phyloP scores from a whole-genome alignment of 768 basidiomycete species.

The Hemileccinum rubropunctum region DNA sequence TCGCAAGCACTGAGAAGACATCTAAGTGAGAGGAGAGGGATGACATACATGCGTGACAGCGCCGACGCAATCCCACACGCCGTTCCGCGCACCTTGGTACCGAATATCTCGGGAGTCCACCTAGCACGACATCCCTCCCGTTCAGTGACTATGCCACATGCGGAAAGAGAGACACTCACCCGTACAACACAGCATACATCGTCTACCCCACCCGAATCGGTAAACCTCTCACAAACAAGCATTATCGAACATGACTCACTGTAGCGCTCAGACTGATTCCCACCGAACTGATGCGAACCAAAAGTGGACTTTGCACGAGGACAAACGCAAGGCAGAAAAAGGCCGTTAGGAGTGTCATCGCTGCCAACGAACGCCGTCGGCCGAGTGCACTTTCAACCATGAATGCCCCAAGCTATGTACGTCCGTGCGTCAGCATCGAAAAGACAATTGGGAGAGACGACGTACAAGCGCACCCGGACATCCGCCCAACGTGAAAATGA shows the following conservation, averaged over 20 bases:
- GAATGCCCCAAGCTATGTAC: slow-evolving; percentile 75
- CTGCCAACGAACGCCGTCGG: slow-evolving; percentile 67
- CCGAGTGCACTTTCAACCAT: slow-evolving; percentile 72
- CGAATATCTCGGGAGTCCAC: slow-evolving; percentile 88
- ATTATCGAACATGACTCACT: slow-evolving; percentile 13
- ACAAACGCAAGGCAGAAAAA: slow-evolving; percentile 72
- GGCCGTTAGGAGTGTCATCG: slow-evolving; percentile 73
- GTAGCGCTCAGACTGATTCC: slow-evolving; percentile 78
- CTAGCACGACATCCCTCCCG: slow-evolving; percentile 17
- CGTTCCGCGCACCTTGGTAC: slow-evolving; percentile 81
- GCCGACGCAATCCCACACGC: slow-evolving; percentile 88
- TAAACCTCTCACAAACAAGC: neutral
- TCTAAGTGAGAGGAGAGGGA: neutral
- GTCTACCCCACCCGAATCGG: slow-evolving; percentile 38
- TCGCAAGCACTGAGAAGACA: neutral
- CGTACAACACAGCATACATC: slow-evolving; percentile 88
- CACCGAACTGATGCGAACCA: slow-evolving; percentile 66
- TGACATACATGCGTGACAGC: slow-evolving; percentile 72
- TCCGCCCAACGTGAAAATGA: slow-evolving; percentile 80
- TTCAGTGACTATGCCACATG: too few relatives aligned
- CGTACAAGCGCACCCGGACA: slow-evolving; percentile 81
- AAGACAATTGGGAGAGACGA: slow-evolving; percentile 9
- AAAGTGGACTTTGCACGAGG: slow-evolving; percentile 51
- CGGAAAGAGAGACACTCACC: slow-evolving; percentile 27
- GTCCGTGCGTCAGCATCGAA: neutral